Percentiles rank a stretch among this genome's conserved stretches.
These are phyloP conservation scores for Russula earlei DNA, from an alignment of 768 basidiomycete species.

Conservation along the genomic window DNA sequence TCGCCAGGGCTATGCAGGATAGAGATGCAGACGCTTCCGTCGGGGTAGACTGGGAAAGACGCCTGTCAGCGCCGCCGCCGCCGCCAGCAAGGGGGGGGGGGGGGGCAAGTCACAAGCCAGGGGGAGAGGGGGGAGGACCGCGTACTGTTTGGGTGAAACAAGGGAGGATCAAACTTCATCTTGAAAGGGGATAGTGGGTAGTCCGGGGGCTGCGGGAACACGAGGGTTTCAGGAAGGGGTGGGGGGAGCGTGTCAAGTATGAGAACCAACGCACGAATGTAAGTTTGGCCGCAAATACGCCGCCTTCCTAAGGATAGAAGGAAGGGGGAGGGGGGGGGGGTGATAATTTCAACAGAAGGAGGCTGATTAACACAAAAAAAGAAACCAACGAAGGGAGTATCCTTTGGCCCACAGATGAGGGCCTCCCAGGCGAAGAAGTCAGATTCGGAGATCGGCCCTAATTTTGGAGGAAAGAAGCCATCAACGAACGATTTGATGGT, in stretches of 20 bases:
- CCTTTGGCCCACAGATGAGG: constrained; percentile 86
- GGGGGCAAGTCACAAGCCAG: too few species aligned
- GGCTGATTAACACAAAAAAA: neutral
- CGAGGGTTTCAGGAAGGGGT: neutral
- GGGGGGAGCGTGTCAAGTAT: neutral
- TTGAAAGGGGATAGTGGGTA: constrained; percentile 98
- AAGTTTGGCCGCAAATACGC: constrained; percentile 85
- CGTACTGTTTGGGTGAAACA: constrained; percentile 97
- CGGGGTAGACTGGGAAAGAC: constrained; percentile 70
- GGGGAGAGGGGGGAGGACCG: constrained; percentile 8
- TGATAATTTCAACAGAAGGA: neutral
- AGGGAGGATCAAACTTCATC: constrained; percentile 96
- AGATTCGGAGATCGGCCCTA: constrained; percentile 81
- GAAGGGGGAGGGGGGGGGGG: too few species aligned
- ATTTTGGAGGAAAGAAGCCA: neutral
- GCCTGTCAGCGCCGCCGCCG: neutral
- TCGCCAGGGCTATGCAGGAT: constrained; percentile 93
- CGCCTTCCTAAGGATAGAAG: constrained; percentile 77
- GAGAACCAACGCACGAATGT: constrained; percentile 65
- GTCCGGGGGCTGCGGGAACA: constrained; percentile 57
- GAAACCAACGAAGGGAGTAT: constrained; percentile 78
- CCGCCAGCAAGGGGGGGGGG: too few species aligned
- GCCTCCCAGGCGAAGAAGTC: constrained; percentile 98
- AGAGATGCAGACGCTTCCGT: constrained; percentile 96
- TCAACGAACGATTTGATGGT: neutral